phyloP scores from a whole-genome alignment of 176 grass and related monocot genomes.

The Dactylis glomerata region DNA sequence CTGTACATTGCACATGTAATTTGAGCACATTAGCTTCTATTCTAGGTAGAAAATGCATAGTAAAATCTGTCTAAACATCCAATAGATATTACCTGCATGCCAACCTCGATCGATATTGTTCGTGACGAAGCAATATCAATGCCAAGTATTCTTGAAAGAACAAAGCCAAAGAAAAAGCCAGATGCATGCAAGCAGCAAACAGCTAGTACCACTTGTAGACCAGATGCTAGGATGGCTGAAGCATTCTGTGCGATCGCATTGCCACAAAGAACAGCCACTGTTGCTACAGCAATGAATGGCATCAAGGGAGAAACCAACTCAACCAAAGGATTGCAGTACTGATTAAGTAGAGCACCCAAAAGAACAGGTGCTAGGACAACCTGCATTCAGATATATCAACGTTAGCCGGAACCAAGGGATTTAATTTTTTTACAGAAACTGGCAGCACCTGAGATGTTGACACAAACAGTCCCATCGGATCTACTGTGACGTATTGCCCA shows the following conservation, averaged over 20 bases:
- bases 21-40: neutral
- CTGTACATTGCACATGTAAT: neutral
- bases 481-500: constrained; percentile 84
- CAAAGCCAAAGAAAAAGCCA: constrained; percentile 84
- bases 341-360: constrained; percentile 82
- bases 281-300: constrained; percentile 79
- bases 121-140: constrained; percentile 67
- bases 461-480: constrained; percentile 77
- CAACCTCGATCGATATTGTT: constrained; percentile 89
- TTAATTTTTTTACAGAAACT: neutral
- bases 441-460: constrained; percentile 74
- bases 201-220: constrained; percentile 59
- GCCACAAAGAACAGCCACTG: constrained; percentile 84
- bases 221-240: constrained; percentile 71
- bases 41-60: neutral
- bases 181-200: constrained; percentile 63
- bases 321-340: constrained; percentile 68
- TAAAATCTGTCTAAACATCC: neutral
- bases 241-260: constrained; percentile 90
- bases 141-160: constrained; percentile 61
- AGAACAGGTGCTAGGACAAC: constrained; percentile 90
- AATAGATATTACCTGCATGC: constrained; percentile 74
- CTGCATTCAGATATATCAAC: constrained; percentile 39
- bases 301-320: constrained; percentile 76
- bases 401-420: neutral